A percentile compares a stretch with the other conserved stretches of the same genome.
These are phyloP conservation scores for Neurospora tetraspora DNA, from an alignment of 495 filamentous ascomycete species.

Conservation along the genomic window DNA sequence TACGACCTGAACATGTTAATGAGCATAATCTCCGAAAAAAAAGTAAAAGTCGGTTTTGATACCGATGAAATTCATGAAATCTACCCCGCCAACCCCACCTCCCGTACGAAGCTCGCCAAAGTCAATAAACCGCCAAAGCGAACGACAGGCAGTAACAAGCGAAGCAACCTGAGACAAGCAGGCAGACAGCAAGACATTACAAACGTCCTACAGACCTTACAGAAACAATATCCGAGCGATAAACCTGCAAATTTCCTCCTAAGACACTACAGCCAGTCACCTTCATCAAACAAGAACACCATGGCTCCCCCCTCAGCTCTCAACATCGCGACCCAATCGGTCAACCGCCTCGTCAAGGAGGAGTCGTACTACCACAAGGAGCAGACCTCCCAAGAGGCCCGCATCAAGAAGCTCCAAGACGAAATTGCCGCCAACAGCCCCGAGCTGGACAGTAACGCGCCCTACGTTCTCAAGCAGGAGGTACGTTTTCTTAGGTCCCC, in stretches of 20 bases:
- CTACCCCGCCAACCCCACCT: conserved; percentile 26
- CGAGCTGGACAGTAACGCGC: conserved; percentile 52
- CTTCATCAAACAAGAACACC: conserved; percentile 1
- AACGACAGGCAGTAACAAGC: not conserved
- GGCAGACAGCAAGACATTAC: not conserved
- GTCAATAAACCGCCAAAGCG: conserved; percentile 8
- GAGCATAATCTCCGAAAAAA: not conserved
- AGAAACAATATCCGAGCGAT: not conserved
- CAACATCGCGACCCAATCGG: conserved; percentile 23
- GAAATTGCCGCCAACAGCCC: conserved; percentile 29
- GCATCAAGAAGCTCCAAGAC: conserved; percentile 58
- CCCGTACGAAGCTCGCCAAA: not conserved
- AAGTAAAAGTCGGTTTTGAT: not conserved
- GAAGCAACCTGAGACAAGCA: not conserved
- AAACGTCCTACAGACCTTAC: not conserved
- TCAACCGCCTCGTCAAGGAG: conserved; percentile 82
- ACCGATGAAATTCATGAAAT: not conserved
- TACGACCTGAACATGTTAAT: not conserved
- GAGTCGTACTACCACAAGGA: conserved; percentile 84
- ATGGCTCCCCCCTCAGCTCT: conserved; percentile 24
- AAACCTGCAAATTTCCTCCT: not conserved
- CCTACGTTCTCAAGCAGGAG: conserved; percentile 73
- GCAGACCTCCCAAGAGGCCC: conserved; percentile 56
- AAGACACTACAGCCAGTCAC: not conserved
- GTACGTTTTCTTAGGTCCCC: conserved; percentile 31